Evolutionary conservation across 2,329 filamentous ascomycete genomes (phyloP).

Genomic region (Fusarium bulbicola): DNA sequence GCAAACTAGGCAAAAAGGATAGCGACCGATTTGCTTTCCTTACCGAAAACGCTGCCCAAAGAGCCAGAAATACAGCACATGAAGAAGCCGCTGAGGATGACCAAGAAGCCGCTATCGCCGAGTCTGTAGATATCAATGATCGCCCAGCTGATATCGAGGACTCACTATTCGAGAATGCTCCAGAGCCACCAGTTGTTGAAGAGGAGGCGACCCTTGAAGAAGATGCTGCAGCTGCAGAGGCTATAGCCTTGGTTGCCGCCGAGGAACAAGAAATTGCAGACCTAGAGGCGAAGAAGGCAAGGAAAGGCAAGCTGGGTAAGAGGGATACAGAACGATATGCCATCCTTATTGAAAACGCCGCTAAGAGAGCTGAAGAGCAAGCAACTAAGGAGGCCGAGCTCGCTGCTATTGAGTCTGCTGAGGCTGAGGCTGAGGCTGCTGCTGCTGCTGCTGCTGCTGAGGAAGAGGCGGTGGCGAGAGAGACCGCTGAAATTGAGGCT

Average conservation of each 20-base stretch:
- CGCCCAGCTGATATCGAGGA: constrained; percentile 11
- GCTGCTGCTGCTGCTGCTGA: constrained; percentile 1
- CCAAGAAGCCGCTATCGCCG: constrained; percentile 26
- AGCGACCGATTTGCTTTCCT: constrained; percentile 34
- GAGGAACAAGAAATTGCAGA: constrained; percentile 52
- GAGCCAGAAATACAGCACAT: constrained; percentile 33
- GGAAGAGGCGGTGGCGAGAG: constrained; percentile 25
- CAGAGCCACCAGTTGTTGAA: constrained; percentile 23
- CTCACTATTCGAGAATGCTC: constrained; percentile 16
- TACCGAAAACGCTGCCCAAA: constrained; percentile 24
- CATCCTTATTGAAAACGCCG: constrained; percentile 46
- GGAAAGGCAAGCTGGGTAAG: constrained; percentile 57
- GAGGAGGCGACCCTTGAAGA: constrained; percentile 1
- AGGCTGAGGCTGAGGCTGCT: constrained; percentile 21
- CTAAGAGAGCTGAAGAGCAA: constrained; percentile 46
- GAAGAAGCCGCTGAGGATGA: constrained; percentile 18
- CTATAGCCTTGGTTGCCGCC: constrained; percentile 23
- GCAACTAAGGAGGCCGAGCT: constrained; percentile 35
- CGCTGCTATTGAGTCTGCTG: constrained; percentile 19
- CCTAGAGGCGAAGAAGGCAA: constrained; percentile 59
- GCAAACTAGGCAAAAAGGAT: constrained; percentile 38
- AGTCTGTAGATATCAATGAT: constrained; percentile 31
- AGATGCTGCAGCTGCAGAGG: constrained; percentile 35
- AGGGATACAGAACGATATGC: constrained; percentile 57
- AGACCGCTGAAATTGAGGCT: constrained; percentile 27